These are phyloP conservation scores for Heliamphora pulchella DNA, from an alignment of 179 eudicot species.

Conservation along the genomic window DNA sequence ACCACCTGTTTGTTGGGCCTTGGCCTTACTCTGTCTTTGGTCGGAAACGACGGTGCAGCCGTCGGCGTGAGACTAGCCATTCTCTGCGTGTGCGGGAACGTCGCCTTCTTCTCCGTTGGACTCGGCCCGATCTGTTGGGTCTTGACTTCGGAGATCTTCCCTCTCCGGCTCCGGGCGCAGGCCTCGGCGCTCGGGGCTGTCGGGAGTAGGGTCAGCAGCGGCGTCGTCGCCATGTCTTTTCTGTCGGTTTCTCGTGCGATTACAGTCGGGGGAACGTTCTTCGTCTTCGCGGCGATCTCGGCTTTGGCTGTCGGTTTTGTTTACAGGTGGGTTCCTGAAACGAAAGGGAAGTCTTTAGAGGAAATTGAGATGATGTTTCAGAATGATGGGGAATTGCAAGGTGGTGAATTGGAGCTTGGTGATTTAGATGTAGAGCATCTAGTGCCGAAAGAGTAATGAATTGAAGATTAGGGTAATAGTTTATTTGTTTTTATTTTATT, in stretches of 20 bases:
- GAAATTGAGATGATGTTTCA: slow-evolving; percentile 60
- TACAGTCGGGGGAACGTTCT: slow-evolving; percentile 70
- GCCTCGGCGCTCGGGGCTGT: slow-evolving; percentile 75
- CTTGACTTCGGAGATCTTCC: slow-evolving; percentile 70
- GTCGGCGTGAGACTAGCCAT: slow-evolving; percentile 49
- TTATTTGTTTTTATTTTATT: too few species aligned
- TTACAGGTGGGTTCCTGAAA: slow-evolving; percentile 67
- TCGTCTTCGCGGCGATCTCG: slow-evolving; percentile 52
- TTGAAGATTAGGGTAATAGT: too few species aligned
- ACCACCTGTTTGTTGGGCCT: slow-evolving; percentile 54
- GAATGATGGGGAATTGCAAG: slow-evolving; percentile 21
- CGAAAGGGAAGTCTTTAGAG: slow-evolving; percentile 76
- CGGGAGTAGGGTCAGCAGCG: slow-evolving; percentile 77
- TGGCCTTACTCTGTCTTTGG: slow-evolving; percentile 46
- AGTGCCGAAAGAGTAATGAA: slow-evolving; percentile 12
- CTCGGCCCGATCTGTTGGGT: slow-evolving; percentile 91
- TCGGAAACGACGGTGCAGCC: slow-evolving; percentile 27
- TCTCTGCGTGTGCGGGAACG: slow-evolving; percentile 67
- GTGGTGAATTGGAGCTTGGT: slow-evolving; percentile 33
- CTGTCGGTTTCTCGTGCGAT: slow-evolving; percentile 46
- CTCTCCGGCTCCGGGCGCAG: slow-evolving; percentile 79
- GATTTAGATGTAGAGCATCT: slow-evolving; percentile 26
- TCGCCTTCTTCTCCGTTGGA: slow-evolving; percentile 83
- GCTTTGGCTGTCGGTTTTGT: slow-evolving; percentile 54
- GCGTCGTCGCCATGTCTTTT: slow-evolving; percentile 69